Evolutionary conservation across 345 rosid genomes (phyloP).

Genomic region (Garcia nutans): DNA sequence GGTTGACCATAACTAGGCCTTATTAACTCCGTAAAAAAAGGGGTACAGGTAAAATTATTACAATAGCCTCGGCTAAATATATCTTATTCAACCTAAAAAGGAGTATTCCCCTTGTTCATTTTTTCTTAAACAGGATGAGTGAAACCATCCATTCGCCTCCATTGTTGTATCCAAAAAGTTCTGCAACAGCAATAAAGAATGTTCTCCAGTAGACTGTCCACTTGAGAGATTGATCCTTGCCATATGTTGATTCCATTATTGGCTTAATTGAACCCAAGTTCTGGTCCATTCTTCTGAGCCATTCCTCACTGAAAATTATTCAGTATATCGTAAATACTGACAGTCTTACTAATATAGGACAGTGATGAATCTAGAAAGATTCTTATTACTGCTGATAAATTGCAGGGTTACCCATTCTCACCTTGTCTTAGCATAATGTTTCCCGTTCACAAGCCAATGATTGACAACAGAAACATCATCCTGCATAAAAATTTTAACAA

Average conservation of each 20-base stretch:
- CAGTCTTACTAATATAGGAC: not conserved
- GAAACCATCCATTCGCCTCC: conserved; percentile 93
- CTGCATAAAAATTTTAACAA: conserved; percentile 28
- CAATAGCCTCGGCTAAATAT: not conserved
- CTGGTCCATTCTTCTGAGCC: conserved; percentile 84
- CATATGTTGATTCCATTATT: conserved; percentile 76
- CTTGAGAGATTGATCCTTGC: conserved; percentile 70
- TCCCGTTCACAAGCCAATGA: conserved; percentile 86
- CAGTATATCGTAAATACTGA: not conserved
- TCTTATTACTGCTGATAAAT: no score
- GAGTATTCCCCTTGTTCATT: conserved; percentile 31
- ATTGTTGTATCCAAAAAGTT: conserved; percentile 75
- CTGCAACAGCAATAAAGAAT: conserved; percentile 79
- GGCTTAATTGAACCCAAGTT: conserved; percentile 46
- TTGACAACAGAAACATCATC: conserved; percentile 65
- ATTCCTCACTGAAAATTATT: conserved; percentile 59
- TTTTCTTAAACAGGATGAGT: conserved; percentile 72
- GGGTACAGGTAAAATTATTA: not conserved
- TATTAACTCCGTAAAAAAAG: not conserved
- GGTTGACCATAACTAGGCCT: not conserved
- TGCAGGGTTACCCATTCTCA: conserved; percentile 12
- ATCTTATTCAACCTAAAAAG: not conserved
- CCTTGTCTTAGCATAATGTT: conserved; percentile 85
- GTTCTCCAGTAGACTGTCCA: conserved; percentile 93
- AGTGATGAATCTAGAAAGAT: not conserved